Evolutionary conservation across 192 early-diverging fungal species (phyloP), one percentile per base, ranked within the genome.

Genomic region (Physocladia obscura): DNA sequence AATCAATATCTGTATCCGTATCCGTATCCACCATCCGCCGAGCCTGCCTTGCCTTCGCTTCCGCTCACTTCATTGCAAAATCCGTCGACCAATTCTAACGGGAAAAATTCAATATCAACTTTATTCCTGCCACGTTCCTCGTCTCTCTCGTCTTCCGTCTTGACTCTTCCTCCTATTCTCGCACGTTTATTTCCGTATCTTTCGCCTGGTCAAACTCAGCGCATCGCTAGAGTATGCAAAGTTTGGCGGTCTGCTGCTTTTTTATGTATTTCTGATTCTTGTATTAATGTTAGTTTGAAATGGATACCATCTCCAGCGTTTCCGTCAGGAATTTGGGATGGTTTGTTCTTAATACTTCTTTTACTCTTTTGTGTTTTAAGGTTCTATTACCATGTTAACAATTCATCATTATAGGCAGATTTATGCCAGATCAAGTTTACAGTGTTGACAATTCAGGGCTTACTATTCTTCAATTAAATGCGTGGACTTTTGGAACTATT

Each of bases 81-180:
- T 15, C 35, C 11, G 4, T 62, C 19, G 17, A 6, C 13, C 57
- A 13, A 17, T 36, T 36, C 38, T 13, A 8, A 36, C 17, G 32
- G 32, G 37, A 21, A 2, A 44, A 19, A 4, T 31, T 49, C 11
- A 1, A n/a, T 6, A 56, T 71, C 19, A 44, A n/a, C n/a, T n/a
- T n/a, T n/a, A n/a, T n/a, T 69, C 32, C 55, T 69, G 21, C 67
- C 67, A 4, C 67, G 67, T 1, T 57, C 67, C 8, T 69, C 67
- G 0, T 40, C 35, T 27, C 67, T 69, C 0, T 57, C 67, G 8
- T 39, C 6, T 36, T 38, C 35, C 1, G 55, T 69, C 3, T 31
- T 69, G 13, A 24, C 50, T 35, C 26, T 40, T 6, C 4, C 6
- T n/a, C 39, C n/a, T 38, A 6, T 69, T 31, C 22, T 69, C 11